phyloP scores from a whole-genome alignment of 2,329 filamentous ascomycete species.

The Bipolaris cookei region DNA sequence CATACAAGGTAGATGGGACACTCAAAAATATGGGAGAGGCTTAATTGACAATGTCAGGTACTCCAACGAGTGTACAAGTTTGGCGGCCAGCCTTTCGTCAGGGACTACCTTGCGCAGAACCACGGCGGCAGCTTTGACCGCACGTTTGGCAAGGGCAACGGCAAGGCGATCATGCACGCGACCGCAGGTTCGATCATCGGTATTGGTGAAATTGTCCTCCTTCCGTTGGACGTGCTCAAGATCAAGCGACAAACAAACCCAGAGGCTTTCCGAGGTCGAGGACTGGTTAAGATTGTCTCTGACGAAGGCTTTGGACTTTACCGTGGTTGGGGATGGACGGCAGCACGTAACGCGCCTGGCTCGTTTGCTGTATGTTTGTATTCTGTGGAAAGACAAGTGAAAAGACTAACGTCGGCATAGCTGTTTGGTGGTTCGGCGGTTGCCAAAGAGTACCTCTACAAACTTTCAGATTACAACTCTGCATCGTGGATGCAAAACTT shows the following conservation, averaged over 20 bases:
- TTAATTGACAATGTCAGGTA: constrained; percentile 58
- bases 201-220: constrained; percentile 93
- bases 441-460: constrained; percentile 95
- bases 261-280: constrained; percentile 93
- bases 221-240: constrained; percentile 96
- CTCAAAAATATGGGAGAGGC: background rate
- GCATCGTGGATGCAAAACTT: constrained; percentile 97
- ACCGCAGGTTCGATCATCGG: constrained; percentile 94
- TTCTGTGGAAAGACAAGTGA: background rate
- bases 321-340: constrained; percentile 96
- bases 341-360: constrained; percentile 92
- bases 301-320: constrained; percentile 97
- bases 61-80: constrained; percentile 99
- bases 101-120: constrained; percentile 83
- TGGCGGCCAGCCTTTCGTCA: constrained; percentile 92
- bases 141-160: constrained; percentile 93
- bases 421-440: constrained; percentile 97
- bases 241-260: constrained; percentile 99
- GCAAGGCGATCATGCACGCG: constrained; percentile 97
- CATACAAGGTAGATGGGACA: constrained; percentile 75
- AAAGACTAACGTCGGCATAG: constrained; percentile 53
- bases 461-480: constrained; percentile 91
- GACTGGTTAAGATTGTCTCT: constrained; percentile 83
- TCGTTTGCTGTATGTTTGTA: constrained; percentile 81
- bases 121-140: constrained; percentile 83